Conservation (phyloP, 2,329 filamentous ascomycete species). For the Ceratocystis huliohia region DNA sequence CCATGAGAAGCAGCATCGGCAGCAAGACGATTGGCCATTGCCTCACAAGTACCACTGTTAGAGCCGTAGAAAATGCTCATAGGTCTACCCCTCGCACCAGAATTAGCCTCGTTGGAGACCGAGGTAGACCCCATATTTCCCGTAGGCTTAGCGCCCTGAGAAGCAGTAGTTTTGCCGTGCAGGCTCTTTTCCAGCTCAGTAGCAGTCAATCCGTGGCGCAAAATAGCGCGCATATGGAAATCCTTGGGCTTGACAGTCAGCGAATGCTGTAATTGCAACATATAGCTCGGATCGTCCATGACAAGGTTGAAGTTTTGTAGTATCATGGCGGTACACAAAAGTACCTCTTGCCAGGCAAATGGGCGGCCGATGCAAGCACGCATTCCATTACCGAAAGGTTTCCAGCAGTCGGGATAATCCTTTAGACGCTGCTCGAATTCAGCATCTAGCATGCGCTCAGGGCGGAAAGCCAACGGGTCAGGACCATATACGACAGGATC, state of each 20-base stretch:
- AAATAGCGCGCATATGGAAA: conserved; percentile 47
- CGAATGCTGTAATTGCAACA: conserved; percentile 41
- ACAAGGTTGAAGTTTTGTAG: conserved; percentile 61
- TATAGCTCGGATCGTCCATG: conserved; percentile 48
- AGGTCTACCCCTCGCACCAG: conserved; percentile 28
- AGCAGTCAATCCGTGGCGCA: conserved; percentile 38
- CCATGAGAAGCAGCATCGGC: conserved; percentile 46
- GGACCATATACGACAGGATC: conserved; percentile 54
- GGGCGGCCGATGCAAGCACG: conserved; percentile 59
- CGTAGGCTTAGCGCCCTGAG: conserved; percentile 5
- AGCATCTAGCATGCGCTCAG: conserved; percentile 60
- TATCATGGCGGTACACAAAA: conserved; percentile 48
- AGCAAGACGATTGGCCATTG: conserved; percentile 51
- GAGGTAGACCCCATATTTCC: conserved; percentile 2
- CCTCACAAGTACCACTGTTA: conserved; percentile 63
- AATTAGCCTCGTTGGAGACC: not conserved
- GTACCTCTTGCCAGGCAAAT: conserved; percentile 63
- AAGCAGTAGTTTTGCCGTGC: conserved; percentile 25
- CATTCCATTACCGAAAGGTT: conserved; percentile 62
- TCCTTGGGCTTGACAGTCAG: conserved; percentile 52
- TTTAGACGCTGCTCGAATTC: conserved; percentile 49
- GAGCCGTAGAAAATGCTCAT: conserved; percentile 61
- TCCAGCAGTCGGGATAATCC: conserved; percentile 51
- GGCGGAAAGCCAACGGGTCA: conserved; percentile 52
- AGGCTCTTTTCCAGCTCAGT: conserved; percentile 37